Evolutionary conservation across 2,329 filamentous ascomycete genomes (phyloP).

Genomic region (Colletotrichum destructivum): DNA sequence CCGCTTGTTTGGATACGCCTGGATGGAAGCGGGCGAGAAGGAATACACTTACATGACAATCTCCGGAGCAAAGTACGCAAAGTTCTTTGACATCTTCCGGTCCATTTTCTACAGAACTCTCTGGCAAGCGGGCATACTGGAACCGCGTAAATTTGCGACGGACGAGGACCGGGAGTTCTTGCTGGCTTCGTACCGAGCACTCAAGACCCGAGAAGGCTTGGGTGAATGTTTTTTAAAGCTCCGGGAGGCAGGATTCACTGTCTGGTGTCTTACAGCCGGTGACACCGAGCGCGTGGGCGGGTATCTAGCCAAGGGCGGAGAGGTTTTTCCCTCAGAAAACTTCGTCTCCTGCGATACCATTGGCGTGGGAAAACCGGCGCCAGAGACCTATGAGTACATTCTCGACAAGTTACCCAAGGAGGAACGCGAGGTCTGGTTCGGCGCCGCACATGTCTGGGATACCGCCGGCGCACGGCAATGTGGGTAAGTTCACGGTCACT

Average conservation of each 20-base stretch:
- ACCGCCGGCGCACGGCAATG: too few relatives aligned
- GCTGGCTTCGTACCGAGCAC: constrained; percentile 54
- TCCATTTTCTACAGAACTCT: constrained; percentile 66
- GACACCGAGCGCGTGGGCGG: constrained; percentile 64
- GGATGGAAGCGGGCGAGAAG: constrained; percentile 63
- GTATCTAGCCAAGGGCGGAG: constrained; percentile 63
- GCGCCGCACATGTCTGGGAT: constrained; percentile 74
- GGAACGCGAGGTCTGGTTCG: constrained; percentile 65
- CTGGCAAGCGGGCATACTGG: constrained; percentile 58
- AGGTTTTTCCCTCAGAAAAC: constrained; percentile 66
- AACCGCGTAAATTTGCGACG: constrained; percentile 58
- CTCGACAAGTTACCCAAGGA: constrained; percentile 55
- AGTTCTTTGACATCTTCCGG: constrained; percentile 60
- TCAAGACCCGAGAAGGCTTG: constrained; percentile 56
- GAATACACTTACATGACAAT: constrained; percentile 66
- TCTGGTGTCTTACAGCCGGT: constrained; percentile 69
- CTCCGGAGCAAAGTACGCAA: constrained; percentile 56
- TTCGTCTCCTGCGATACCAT: constrained; percentile 65
- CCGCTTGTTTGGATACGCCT: constrained; percentile 60
- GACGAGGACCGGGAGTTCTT: constrained; percentile 59
- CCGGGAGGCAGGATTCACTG: constrained; percentile 61
- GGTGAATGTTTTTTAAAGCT: constrained; percentile 60
- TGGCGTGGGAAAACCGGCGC: constrained; percentile 65
- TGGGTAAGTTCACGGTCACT: too few relatives aligned
- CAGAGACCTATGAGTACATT: constrained; percentile 61